Evolutionary conservation across 176 grass and related monocot species (phyloP).

Genomic region (Carex littledalei): DNA sequence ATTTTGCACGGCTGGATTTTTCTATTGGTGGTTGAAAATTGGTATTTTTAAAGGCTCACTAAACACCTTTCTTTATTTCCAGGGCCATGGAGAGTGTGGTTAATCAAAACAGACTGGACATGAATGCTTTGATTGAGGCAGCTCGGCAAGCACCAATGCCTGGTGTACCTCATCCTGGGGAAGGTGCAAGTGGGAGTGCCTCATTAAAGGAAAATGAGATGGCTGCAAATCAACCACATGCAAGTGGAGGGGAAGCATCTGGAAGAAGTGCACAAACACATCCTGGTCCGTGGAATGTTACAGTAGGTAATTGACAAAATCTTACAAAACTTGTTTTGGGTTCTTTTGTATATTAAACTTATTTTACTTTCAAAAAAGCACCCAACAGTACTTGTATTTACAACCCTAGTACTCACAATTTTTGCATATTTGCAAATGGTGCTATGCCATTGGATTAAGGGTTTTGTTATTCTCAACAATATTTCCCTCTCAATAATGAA

Average conservation of each 20-base stretch:
- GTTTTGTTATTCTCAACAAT: conserved; percentile 1
- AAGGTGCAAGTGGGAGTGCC: conserved; percentile 41
- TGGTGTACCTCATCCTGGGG: conserved; percentile 48
- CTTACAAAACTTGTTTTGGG: conserved; percentile 22
- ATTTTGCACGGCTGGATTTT: not conserved
- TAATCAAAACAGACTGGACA: conserved; percentile 90
- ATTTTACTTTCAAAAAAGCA: not conserved
- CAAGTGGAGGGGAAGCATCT: conserved; percentile 48
- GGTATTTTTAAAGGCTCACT: not conserved
- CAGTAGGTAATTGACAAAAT: conserved; percentile 53
- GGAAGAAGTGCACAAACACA: conserved; percentile 32
- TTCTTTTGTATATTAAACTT: not conserved
- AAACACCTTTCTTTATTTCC: not conserved
- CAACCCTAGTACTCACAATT: not conserved
- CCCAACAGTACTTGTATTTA: not conserved
- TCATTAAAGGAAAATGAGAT: conserved; percentile 76
- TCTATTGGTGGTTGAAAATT: not conserved
- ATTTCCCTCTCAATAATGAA: not conserved
- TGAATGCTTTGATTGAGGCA: conserved; percentile 51
- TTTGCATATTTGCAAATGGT: not conserved
- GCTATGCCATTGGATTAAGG: not conserved
- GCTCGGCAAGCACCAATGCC: conserved; percentile 63
- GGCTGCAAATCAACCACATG: conserved; percentile 37
- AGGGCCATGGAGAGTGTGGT: conserved; percentile 99
- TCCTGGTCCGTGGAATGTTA: conserved; percentile 56